Conservation (phyloP, 495 filamentous ascomycete species). For the Xylaria intraflava region DNA sequence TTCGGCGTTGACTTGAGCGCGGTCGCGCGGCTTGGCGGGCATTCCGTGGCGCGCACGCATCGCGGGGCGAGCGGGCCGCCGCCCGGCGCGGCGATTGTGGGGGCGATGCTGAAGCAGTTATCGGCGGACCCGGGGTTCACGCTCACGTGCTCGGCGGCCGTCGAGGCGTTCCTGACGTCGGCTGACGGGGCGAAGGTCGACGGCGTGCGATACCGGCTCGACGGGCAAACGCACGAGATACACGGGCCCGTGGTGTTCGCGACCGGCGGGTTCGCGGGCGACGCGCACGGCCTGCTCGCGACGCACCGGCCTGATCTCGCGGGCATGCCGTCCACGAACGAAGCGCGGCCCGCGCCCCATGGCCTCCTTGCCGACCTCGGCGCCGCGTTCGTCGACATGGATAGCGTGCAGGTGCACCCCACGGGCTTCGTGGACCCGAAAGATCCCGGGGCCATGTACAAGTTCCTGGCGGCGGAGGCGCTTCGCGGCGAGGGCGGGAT, state of each 20-base stretch:
- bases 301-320: conserved; percentile 50
- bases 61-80: conserved; percentile 43
- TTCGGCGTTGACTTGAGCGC: conserved; percentile 48
- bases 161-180: conserved; percentile 36
- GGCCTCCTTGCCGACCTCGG: conserved; percentile 39
- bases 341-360: conserved; percentile 45
- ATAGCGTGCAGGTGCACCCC: conserved; percentile 54
- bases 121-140: conserved; percentile 38
- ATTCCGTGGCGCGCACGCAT: conserved; percentile 48
- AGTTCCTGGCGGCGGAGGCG: conserved; percentile 57
- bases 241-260: conserved; percentile 51
- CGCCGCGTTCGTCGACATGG: conserved; percentile 52
- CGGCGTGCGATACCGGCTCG: conserved; percentile 30
- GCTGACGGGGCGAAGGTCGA: conserved; percentile 18
- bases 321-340: conserved; percentile 55
- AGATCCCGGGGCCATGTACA: conserved; percentile 30
- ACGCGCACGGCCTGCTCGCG: conserved; percentile 46
- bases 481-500: conserved; percentile 54
- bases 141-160: conserved; percentile 38
- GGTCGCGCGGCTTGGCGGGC: conserved; percentile 50
- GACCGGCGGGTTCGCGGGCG: conserved; percentile 53
- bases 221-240: conserved; percentile 22
- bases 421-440: conserved; percentile 68
- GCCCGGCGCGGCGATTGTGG: conserved; percentile 49
- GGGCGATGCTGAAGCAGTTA: conserved; percentile 39